Conservation (phyloP, 495 filamentous ascomycete species). For the Neurospora sublineolata region DNA sequence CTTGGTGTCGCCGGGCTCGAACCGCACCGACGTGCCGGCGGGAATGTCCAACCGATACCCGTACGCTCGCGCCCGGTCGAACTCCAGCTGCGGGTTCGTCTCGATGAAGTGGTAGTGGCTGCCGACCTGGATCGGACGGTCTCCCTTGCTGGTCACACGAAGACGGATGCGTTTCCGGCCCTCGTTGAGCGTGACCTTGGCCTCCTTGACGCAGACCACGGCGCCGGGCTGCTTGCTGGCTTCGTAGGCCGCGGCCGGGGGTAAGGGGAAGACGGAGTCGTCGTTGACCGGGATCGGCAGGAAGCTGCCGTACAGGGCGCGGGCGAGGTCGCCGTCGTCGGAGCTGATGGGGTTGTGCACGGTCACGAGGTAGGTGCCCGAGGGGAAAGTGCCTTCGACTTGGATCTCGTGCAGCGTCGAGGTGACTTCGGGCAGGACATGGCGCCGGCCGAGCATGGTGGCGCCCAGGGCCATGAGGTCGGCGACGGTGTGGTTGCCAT, state of each 20-base stretch:
- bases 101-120: slow-evolving; percentile 97
- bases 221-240: slow-evolving; percentile 64
- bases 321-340: slow-evolving; percentile 77
- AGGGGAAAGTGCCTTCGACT: slow-evolving; percentile 88
- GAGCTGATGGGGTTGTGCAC: slow-evolving; percentile 81
- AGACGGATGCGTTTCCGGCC: slow-evolving; percentile 63
- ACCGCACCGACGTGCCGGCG: slow-evolving; percentile 85
- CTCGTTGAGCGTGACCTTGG: slow-evolving; percentile 57
- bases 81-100: slow-evolving; percentile 79
- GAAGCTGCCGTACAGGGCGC: slow-evolving; percentile 86
- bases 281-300: slow-evolving; percentile 63
- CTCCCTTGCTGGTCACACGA: slow-evolving; percentile 74
- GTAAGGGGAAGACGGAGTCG: slow-evolving; percentile 45
- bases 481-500: slow-evolving; percentile 85
- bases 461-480: slow-evolving; percentile 88
- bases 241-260: slow-evolving; percentile 48
- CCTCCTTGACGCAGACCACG: slow-evolving; percentile 58
- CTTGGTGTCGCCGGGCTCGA: slow-evolving; percentile 89
- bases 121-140: slow-evolving; percentile 85
- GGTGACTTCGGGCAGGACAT: slow-evolving; percentile 76
- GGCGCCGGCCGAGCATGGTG: slow-evolving; percentile 86
- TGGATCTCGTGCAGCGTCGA: slow-evolving; percentile 70
- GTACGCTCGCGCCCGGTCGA: slow-evolving; percentile 76
- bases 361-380: slow-evolving; percentile 88
- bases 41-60: slow-evolving; percentile 84